Evolutionary conservation across 2,329 filamentous ascomycete genomes (phyloP).

Genomic region (Aspergillus carbonarius): DNA sequence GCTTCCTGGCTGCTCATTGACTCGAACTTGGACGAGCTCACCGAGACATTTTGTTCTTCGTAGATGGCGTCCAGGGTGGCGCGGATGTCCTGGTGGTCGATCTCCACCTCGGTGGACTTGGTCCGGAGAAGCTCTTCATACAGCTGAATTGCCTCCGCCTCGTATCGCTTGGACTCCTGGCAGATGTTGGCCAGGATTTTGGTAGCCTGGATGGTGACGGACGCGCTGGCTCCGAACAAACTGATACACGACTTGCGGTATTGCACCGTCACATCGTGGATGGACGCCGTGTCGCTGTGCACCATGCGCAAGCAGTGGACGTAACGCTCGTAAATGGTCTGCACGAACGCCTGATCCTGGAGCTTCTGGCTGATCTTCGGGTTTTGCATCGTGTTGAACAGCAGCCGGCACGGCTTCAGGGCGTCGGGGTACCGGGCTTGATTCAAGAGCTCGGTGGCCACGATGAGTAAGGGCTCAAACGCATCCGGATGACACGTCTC

Average conservation of each 20-base stretch:
- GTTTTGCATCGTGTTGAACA: constrained; percentile 37
- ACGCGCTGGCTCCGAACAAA: constrained; percentile 34
- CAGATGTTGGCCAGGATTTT: constrained; percentile 38
- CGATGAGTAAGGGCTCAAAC: constrained; percentile 38
- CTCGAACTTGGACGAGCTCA: constrained; percentile 16
- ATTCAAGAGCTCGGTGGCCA: constrained; percentile 38
- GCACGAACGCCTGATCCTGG: constrained; percentile 33
- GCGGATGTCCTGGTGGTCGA: constrained; percentile 36
- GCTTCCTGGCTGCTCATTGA: constrained; percentile 28
- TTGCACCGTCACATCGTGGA: constrained; percentile 37
- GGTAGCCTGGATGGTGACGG: constrained; percentile 39
- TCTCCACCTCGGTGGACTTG: constrained; percentile 23
- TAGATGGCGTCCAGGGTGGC: constrained; percentile 37
- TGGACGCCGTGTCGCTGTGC: constrained; percentile 28
- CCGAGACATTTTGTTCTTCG: constrained; percentile 33
- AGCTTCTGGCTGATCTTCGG: constrained; percentile 34
- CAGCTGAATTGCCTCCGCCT: constrained; percentile 34
- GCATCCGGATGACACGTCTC: constrained; percentile 36
- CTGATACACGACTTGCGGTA: constrained; percentile 36
- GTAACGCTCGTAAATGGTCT: constrained; percentile 35
- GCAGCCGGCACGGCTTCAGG: constrained; percentile 30
- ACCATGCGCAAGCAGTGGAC: constrained; percentile 34
- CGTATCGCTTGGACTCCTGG: constrained; percentile 36
- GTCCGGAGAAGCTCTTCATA: constrained; percentile 37
- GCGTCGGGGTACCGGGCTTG: constrained; percentile 40